Evolutionary conservation across 2,329 filamentous ascomycete genomes (phyloP), one percentile per base, ranked within the genome.

Genomic region (Keithomyces neogunnii): DNA sequence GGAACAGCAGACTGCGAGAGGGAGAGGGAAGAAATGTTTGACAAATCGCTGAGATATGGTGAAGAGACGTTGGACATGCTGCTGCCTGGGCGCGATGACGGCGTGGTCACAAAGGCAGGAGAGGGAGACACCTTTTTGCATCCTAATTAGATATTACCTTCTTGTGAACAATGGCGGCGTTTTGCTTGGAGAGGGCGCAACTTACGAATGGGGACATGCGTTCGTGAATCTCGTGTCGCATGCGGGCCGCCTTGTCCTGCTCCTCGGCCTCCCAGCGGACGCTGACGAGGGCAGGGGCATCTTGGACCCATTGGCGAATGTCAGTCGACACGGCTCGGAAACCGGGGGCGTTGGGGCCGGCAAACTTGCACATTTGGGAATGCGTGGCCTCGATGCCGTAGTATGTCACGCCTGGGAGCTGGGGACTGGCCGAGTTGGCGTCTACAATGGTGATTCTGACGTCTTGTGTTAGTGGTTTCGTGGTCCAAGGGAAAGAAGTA

Each of bases 341-440:
- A 0, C 87, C 87, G 0, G 86, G 83, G 0, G 86, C 77, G 54
- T 73, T 78, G 47, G 75, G 73, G 55, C 76, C 77, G 28, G 81
- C 75, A 53, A 88, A 89, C 61, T 88, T 88, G 71, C 83, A 86
- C 81, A 89, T 88, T 43, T 75, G 73, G 1, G 80, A 81, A 61
- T 88, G 85, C n/a, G 79, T 81, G 6, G 83, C 82, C 57, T 88
- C 84, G 53, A 89, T 86, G n/a, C 85, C 84, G 65, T 85, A 87
- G 56, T 85, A 84, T 42, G 80, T 82, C 0, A 87, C 85, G 33
- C 85, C 85, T 5, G 84, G 82, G 11, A 88, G 70, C 50, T 81
- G 78, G 0, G 86, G 87, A 19, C 82, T 79, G 1, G 87, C 87
- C 1, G 85, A 89, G 45, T 72, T 73, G 50, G 85, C 75, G 53